Base-by-base conservation (phyloP, 345 rosid genomes). In the Brassica juncea region DNA sequence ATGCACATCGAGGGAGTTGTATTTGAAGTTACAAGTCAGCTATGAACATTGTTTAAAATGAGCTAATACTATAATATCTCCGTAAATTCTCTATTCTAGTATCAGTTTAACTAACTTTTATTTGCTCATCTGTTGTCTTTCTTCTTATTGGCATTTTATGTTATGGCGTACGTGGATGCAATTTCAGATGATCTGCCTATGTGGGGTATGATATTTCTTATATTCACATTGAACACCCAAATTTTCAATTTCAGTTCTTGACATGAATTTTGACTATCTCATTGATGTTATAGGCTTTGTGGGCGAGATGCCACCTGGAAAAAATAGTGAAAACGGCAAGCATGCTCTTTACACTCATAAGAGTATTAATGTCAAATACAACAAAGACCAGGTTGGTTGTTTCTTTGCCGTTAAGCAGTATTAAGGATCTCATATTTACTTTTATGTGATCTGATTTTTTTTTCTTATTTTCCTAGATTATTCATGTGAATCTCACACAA, bases 181-280 rank as follows among this genome's bases (percentile, higher is more conserved):
- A 86, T 54, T 79, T 80, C 93, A 94, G 98, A 94, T 84, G 97
- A 94, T 81, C 87, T 94, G 87, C 98, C 98, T 73, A 74, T 92
- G 72, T 92, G 94, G 97, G 94, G 98, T 94, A 92, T 82, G 94
- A 19, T 44, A 34, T 66, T 49, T 57, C 68, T 27, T 47, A 58
- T 66, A 28, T 72, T 42, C 34, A 16, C 27, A 15, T 19, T n/a
- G 16, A 10, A 32, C 16, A 32, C 35, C 76, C 4, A 57, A 28
- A 28, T 39, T 79, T 25, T 15, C 1, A 47, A 8, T 77, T 49
- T 25, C 16, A 4, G 71, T 64, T 31, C 57, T 71, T 8, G 65
- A 73, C 16, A 49, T 69, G 55, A 37, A 7, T 3, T 73, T 75
- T 30, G 65, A 39, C 30, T 0, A 23, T 71, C 42, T 73, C 31